Percentiles rank a stretch among this genome's conserved stretches.
phyloP scores from a whole-genome alignment of 2,329 filamentous ascomycete species.

The Colletotrichum plurivorum region DNA sequence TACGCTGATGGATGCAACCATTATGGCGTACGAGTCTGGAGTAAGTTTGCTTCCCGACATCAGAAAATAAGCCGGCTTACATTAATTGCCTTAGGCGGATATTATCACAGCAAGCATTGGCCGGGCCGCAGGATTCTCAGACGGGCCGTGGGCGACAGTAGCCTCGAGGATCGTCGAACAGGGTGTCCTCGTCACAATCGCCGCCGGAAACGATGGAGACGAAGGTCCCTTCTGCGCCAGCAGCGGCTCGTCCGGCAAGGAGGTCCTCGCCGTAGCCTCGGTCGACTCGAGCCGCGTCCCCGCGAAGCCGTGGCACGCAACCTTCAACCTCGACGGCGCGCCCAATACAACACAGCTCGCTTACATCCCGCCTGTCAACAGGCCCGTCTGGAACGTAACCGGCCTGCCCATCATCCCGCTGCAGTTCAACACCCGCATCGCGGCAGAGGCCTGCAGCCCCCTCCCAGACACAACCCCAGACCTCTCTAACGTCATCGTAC shows the following conservation, averaged over 20 bases:
- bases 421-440: constrained; percentile 43
- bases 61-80: rapidly evolving
- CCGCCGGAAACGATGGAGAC: constrained; percentile 66
- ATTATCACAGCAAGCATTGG: constrained; percentile 39
- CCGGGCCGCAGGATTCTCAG: constrained; percentile 27
- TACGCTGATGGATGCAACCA: constrained; percentile 31
- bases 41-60: neutral
- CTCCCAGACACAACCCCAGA: constrained; percentile 43
- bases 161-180: constrained; percentile 43
- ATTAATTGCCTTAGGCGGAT: constrained; percentile 12
- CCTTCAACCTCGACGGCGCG: constrained; percentile 45
- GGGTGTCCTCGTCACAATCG: constrained; percentile 64
- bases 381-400: constrained; percentile 48
- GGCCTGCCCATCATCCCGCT: constrained; percentile 48
- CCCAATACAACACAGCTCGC: constrained; percentile 46
- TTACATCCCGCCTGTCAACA: constrained; percentile 51
- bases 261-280: constrained; percentile 60
- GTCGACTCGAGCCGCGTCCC: constrained; percentile 49
- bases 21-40: constrained; percentile 40
- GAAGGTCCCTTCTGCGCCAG: constrained; percentile 62
- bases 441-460: constrained; percentile 45
- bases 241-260: constrained; percentile 56
- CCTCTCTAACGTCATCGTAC: constrained; percentile 43
- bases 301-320: constrained; percentile 47
- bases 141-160: constrained; percentile 35